Evolutionary conservation across 2,329 filamentous ascomycete species (phyloP).

Genomic region (Colletotrichum chrysophilum): DNA sequence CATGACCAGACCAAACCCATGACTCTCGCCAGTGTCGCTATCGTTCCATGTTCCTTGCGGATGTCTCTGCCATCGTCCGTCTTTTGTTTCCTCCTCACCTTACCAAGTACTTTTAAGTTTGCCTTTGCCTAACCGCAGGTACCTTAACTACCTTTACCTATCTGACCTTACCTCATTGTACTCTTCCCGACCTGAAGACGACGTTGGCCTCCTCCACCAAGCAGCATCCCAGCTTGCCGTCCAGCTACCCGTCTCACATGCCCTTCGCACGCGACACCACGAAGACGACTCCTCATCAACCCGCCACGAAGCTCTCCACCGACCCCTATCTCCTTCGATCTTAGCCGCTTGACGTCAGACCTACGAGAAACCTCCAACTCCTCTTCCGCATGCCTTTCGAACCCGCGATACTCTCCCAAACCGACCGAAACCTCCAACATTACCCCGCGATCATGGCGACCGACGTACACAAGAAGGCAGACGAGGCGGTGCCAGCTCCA

Average conservation of each 20-base stretch:
- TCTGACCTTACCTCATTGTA: background rate
- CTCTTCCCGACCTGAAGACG: background rate
- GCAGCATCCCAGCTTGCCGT: conserved; percentile 8
- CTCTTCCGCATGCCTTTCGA: background rate
- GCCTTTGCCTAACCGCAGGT: background rate
- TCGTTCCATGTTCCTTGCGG: background rate
- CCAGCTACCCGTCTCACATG: conserved; percentile 18
- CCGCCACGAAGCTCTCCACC: background rate
- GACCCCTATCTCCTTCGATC: background rate
- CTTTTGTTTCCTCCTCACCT: background rate
- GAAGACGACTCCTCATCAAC: background rate
- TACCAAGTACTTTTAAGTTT: background rate
- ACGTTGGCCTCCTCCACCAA: background rate
- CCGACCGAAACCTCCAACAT: background rate
- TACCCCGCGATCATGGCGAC: conserved; percentile 33
- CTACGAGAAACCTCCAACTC: background rate
- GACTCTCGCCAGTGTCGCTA: background rate
- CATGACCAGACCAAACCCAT: background rate
- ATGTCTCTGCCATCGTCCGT: background rate
- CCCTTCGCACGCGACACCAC: conserved; percentile 16
- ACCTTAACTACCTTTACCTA: background rate
- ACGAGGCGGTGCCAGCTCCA: conserved; percentile 25
- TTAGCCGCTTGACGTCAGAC: background rate
- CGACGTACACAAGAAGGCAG: conserved; percentile 38
- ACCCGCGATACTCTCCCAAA: background rate